Evolutionary conservation across 352 stramenopile genomes (phyloP).

Genomic region (Globisporangium okanoganense): DNA sequence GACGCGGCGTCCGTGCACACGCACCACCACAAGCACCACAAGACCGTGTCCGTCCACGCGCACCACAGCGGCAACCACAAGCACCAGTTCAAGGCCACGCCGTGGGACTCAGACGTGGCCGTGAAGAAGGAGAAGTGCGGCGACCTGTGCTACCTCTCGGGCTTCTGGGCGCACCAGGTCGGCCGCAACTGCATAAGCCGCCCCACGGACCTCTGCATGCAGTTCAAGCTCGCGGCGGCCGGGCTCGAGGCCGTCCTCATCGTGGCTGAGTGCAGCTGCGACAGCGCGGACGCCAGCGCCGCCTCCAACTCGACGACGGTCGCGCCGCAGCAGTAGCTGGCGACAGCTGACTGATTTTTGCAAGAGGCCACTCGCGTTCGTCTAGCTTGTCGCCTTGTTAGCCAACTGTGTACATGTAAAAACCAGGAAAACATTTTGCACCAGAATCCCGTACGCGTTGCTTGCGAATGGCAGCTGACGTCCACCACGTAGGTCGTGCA

Average conservation of each 20-base stretch:
- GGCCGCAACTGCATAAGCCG: constrained; percentile 54
- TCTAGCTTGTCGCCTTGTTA: background rate
- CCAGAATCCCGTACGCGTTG: background rate
- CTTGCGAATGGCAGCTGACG: background rate
- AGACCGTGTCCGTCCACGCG: background rate
- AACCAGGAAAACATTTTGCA: background rate
- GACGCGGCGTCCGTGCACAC: background rate
- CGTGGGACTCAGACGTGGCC: constrained; percentile 48
- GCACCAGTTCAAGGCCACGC: constrained; percentile 50
- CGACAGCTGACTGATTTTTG: no score
- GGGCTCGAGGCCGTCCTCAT: constrained; percentile 48
- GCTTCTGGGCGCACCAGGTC: constrained; percentile 59
- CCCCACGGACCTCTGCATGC: constrained; percentile 47
- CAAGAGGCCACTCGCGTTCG: background rate
- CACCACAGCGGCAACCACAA: background rate
- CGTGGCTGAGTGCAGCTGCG: constrained; percentile 54
- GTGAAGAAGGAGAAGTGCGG: constrained; percentile 53
- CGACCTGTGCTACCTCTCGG: constrained; percentile 50
- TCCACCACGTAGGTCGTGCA: no score
- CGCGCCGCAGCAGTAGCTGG: background rate
- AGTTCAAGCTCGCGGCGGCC: constrained; percentile 47
- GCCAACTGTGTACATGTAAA: background rate
- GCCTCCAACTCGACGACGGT: background rate
- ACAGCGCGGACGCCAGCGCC: background rate
- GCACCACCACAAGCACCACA: constrained; percentile 8